phyloP scores from a whole-genome alignment of 495 filamentous ascomycete genomes.

The Haplographium delicatum region DNA sequence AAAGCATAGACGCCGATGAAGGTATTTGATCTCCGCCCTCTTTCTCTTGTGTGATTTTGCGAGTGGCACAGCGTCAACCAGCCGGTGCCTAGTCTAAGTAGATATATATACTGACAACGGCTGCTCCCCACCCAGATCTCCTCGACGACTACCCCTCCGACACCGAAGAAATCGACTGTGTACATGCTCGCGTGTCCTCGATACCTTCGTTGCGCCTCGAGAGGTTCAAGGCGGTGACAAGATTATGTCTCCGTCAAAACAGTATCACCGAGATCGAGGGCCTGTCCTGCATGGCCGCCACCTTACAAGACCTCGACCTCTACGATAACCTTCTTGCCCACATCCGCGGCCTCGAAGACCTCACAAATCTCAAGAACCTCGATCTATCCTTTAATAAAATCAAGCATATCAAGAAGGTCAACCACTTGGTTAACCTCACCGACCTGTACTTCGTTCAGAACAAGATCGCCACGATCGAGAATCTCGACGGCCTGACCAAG shows the following conservation, averaged over 20 bases:
- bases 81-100: too few relatives aligned
- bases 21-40: slow-evolving; percentile 39
- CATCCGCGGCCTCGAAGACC: slow-evolving; percentile 73
- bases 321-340: slow-evolving; percentile 97
- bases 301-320: slow-evolving; percentile 79
- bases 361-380: slow-evolving; percentile 68
- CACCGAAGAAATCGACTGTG: slow-evolving; percentile 79
- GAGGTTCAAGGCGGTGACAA: slow-evolving; percentile 70
- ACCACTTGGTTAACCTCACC: slow-evolving; percentile 69
- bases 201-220: slow-evolving; percentile 74
- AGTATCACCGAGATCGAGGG: slow-evolving; percentile 72
- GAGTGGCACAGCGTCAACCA: too few relatives aligned
- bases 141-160: slow-evolving; percentile 48
- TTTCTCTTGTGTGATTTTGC: too few relatives aligned
- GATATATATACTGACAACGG: too few relatives aligned
- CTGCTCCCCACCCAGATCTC: slow-evolving; percentile 39
- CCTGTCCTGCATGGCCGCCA: slow-evolving; percentile 55
- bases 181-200: slow-evolving; percentile 77
- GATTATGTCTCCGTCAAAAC: slow-evolving; percentile 93
- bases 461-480: slow-evolving; percentile 83
- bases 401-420: slow-evolving; percentile 91
- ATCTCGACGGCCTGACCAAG: slow-evolving; percentile 65
- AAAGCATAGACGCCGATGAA: slow-evolving; percentile 78
- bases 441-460: slow-evolving; percentile 96
- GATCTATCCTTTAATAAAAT: slow-evolving; percentile 99